Percentiles rank a stretch among this genome's conserved stretches.
Conservation (phyloP, 2,329 filamentous ascomycete genomes). For the Chaetomiaceae sp. region DNA sequence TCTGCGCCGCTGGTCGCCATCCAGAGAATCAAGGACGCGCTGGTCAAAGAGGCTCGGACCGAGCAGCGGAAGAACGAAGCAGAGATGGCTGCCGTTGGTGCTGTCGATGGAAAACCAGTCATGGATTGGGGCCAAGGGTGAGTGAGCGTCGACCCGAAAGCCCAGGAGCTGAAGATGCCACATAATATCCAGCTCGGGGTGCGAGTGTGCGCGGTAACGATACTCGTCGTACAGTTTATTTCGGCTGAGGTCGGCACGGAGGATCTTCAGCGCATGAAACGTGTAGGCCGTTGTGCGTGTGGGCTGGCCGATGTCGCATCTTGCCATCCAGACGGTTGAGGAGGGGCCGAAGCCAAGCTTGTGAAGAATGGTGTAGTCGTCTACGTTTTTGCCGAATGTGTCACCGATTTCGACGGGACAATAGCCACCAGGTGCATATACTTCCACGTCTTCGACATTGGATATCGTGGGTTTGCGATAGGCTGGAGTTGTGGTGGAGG, state of each 20-base stretch:
- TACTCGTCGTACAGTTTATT: too few species aligned
- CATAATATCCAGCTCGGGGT: neutral
- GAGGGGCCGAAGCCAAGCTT: constrained; percentile 1
- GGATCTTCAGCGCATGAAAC: neutral
- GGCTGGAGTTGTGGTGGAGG: neutral
- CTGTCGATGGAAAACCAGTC: neutral
- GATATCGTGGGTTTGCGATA: neutral
- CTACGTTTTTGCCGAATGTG: neutral
- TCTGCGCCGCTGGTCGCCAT: neutral
- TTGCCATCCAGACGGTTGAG: neutral
- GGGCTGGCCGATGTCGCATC: neutral
- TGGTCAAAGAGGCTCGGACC: neutral
- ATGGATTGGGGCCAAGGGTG: neutral
- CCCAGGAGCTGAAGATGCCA: neutral
- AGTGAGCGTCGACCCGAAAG: neutral
- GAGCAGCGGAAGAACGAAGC: neutral
- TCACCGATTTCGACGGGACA: neutral
- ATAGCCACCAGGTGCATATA: neutral
- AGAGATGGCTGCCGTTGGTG: neutral
- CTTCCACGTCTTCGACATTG: neutral
- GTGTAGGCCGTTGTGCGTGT: neutral
- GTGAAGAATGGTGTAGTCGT: neutral
- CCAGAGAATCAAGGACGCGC: neutral
- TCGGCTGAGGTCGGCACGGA: neutral
- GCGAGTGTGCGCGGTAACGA: too few species aligned